Conservation (phyloP, 2,329 filamentous ascomycete genomes). For the Colletotrichum higginsianum region DNA sequence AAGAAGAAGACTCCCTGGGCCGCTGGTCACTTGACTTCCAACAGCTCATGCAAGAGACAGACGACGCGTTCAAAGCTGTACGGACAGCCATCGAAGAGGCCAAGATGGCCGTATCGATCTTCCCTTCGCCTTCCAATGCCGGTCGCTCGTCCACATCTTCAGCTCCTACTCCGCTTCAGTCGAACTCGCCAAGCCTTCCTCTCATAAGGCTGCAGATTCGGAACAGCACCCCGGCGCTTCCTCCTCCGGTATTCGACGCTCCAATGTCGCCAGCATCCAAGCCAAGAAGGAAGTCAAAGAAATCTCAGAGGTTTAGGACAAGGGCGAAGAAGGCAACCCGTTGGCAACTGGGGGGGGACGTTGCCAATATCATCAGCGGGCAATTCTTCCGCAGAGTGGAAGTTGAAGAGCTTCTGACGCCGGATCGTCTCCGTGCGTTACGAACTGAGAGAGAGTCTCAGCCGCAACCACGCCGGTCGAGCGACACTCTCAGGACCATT, state of each 20-base stretch:
- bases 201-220: constrained; percentile 45
- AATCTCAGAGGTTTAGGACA: constrained; percentile 45
- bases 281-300: constrained; percentile 60
- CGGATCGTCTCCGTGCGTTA: constrained; percentile 53
- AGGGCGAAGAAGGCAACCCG: constrained; percentile 55
- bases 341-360: constrained; percentile 70
- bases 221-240: constrained; percentile 44
- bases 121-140: constrained; percentile 1
- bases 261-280: constrained; percentile 52
- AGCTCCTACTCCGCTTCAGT: constrained; percentile 42
- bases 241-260: constrained; percentile 47
- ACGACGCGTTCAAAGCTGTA: constrained; percentile 65
- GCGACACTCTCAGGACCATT: constrained; percentile 48
- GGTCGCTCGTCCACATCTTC: constrained; percentile 7
- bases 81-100: constrained; percentile 58
- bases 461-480: constrained; percentile 46
- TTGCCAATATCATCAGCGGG: constrained; percentile 70
- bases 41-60: constrained; percentile 64
- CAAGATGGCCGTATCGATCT: constrained; percentile 48
- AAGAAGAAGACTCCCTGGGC: constrained; percentile 31
- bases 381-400: constrained; percentile 70
- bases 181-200: constrained; percentile 12
- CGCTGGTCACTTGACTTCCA: constrained; percentile 57
- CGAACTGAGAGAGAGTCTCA: constrained; percentile 51
- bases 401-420: constrained; percentile 72